phyloP scores from a whole-genome alignment of 345 rosid genomes.

The Salix suchowensis region DNA sequence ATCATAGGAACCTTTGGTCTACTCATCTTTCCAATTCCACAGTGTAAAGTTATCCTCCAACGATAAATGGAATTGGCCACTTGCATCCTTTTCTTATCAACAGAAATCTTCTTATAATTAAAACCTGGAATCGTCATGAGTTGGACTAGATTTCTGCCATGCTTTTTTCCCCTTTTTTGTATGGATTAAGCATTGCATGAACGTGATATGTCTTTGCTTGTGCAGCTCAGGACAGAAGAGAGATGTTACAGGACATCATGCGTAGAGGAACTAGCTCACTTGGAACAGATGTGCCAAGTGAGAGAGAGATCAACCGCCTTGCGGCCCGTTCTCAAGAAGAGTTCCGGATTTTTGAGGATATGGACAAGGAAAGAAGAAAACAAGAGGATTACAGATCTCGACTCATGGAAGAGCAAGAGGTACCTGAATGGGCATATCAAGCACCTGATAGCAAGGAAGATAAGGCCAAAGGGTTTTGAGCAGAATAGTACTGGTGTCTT shows the following conservation, averaged over 20 bases:
- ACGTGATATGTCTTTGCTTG: constrained; percentile 14
- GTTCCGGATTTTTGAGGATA: constrained; percentile 81
- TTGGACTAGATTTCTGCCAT: not conserved
- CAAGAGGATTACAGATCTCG: constrained; percentile 83
- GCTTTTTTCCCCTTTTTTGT: not conserved
- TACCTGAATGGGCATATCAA: constrained; percentile 91
- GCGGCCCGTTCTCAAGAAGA: constrained; percentile 91
- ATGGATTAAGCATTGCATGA: constrained; percentile 5
- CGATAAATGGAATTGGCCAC: not conserved
- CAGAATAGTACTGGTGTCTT: constrained; percentile 38
- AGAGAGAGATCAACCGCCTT: constrained; percentile 95
- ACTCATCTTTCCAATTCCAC: not conserved
- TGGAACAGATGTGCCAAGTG: constrained; percentile 95
- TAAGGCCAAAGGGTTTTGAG: constrained; percentile 49
- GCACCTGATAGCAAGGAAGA: constrained; percentile 51
- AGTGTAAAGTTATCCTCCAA: not conserved
- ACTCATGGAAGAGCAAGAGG: constrained; percentile 94
- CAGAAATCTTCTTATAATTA: not conserved
- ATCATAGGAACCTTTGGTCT: not conserved
- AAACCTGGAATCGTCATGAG: not conserved
- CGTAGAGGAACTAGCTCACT: constrained; percentile 94
- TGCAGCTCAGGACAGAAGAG: constrained; percentile 94
- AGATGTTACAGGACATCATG: constrained; percentile 94
- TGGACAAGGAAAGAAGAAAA: constrained; percentile 89
- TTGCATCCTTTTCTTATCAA: not conserved